Evolutionary conservation across 768 basidiomycete genomes (phyloP).

Genomic region (Phylloporus arenicola): DNA sequence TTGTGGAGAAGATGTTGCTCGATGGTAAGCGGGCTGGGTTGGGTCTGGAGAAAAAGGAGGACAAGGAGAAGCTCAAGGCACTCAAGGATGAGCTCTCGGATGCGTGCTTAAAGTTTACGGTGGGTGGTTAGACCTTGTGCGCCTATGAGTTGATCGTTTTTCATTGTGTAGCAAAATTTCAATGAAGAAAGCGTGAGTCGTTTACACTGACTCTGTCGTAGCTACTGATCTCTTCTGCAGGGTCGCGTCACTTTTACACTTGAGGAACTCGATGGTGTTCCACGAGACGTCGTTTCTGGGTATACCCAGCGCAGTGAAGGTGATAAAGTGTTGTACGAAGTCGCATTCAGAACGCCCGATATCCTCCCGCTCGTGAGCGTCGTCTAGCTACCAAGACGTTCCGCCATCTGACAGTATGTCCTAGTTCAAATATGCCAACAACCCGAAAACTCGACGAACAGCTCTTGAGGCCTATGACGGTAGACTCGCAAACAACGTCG

Average conservation of each 20-base stretch:
- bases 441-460: slow-evolving; percentile 58
- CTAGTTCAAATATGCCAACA: slow-evolving; percentile 77
- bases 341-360: slow-evolving; percentile 80
- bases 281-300: slow-evolving; percentile 72
- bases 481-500: slow-evolving; percentile 64
- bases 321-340: slow-evolving; percentile 56
- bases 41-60: slow-evolving; percentile 58
- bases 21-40: slow-evolving; percentile 80
- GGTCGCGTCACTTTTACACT: slow-evolving; percentile 57
- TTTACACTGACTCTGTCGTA: background rate
- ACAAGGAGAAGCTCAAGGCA: slow-evolving; percentile 45
- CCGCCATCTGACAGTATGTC: background rate
- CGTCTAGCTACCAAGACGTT: background rate
- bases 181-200: slow-evolving; percentile 74
- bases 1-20: slow-evolving; percentile 77
- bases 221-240: slow-evolving; percentile 31
- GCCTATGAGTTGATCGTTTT: background rate
- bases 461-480: slow-evolving; percentile 67
- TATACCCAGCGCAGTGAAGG: slow-evolving; percentile 62
- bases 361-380: slow-evolving; percentile 66
- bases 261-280: slow-evolving; percentile 78
- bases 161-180: slow-evolving; percentile 64
- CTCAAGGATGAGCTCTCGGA: slow-evolving; percentile 77
- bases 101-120: slow-evolving; percentile 73
- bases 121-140: slow-evolving; percentile 31